Percentiles rank a stretch among this genome's conserved stretches.
Conservation (phyloP, 2,329 filamentous ascomycete genomes). For the Ophiostoma pallidulum region DNA sequence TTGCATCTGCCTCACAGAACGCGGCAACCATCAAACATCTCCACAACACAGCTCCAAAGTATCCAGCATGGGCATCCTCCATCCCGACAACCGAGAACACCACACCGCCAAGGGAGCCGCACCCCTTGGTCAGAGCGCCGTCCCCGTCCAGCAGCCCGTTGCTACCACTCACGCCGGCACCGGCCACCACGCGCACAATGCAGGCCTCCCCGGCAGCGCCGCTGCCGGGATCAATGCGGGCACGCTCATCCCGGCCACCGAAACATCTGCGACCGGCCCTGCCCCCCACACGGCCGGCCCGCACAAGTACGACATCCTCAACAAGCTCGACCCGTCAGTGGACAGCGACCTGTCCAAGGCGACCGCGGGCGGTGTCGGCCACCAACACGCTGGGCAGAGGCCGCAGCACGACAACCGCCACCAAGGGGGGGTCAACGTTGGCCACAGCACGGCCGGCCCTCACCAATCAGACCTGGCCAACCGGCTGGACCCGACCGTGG, state of each 20-base stretch:
- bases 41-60: background rate
- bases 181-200: background rate
- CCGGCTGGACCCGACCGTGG: slow-evolving; percentile 39
- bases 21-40: background rate
- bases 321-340: slow-evolving; percentile 33
- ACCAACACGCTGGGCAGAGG: background rate
- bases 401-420: slow-evolving; percentile 8
- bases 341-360: slow-evolving; percentile 24
- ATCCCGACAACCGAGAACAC: slow-evolving; percentile 7
- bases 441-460: slow-evolving; percentile 29
- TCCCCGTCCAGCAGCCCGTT: background rate
- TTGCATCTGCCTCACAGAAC: background rate
- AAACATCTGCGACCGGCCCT: slow-evolving; percentile 15
- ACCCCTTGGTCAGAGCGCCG: background rate
- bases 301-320: slow-evolving; percentile 31
- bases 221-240: slow-evolving; percentile 5
- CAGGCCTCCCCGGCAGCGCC: background rate
- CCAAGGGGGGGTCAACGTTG: background rate
- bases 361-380: background rate
- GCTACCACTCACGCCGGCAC: background rate
- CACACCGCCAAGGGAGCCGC: background rate
- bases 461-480: slow-evolving; percentile 32
- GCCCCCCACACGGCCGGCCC: slow-evolving; percentile 33
- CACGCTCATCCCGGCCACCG: slow-evolving; percentile 7
- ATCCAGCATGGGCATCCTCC: slow-evolving; percentile 10